These are phyloP conservation scores for Penicillium pulvis DNA, from an alignment of 495 filamentous ascomycete genomes.

Conservation along the genomic window DNA sequence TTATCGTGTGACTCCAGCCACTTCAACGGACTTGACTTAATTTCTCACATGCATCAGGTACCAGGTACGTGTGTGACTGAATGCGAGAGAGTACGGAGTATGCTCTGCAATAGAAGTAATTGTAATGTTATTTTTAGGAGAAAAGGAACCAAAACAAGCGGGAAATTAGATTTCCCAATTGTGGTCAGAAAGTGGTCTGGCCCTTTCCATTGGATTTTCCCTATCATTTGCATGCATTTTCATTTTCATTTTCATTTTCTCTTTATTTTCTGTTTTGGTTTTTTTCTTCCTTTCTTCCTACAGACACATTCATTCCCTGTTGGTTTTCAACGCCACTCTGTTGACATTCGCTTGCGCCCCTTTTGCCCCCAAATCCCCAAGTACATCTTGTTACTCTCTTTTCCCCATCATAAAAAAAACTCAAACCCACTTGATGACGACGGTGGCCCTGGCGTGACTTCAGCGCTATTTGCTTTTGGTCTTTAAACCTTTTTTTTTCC, in stretches of 20 bases:
- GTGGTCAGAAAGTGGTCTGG: constrained; percentile 1
- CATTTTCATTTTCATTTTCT: constrained; percentile 17
- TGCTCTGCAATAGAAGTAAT: too few species aligned
- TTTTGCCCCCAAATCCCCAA: constrained; percentile 10
- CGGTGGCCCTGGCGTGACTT: constrained; percentile 19
- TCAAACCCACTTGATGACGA: constrained; percentile 25
- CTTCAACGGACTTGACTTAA: neutral
- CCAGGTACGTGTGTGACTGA: constrained; percentile 21
- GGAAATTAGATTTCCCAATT: neutral
- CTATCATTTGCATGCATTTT: constrained; percentile 6
- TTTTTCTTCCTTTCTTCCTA: constrained; percentile 11
- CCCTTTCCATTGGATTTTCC: constrained; percentile 8
- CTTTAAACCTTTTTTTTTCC: constrained; percentile 6
- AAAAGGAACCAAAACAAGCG: constrained; percentile 6
- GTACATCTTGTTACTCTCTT: constrained; percentile 12
- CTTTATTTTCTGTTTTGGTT: constrained; percentile 9
- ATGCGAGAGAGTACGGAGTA: too few species aligned
- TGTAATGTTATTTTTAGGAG: constrained; percentile 17
- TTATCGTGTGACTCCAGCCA: neutral
- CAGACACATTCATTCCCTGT: constrained; percentile 5
- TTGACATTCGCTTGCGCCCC: neutral
- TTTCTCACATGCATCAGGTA: constrained; percentile 20
- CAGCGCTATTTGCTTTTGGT: constrained; percentile 2
- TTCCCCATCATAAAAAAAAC: constrained; percentile 2
- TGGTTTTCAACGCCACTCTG: constrained; percentile 5